These are phyloP conservation scores for Ogataea nakhonphanomensis DNA, from an alignment of 805 yeast species.

Conservation along the genomic window DNA sequence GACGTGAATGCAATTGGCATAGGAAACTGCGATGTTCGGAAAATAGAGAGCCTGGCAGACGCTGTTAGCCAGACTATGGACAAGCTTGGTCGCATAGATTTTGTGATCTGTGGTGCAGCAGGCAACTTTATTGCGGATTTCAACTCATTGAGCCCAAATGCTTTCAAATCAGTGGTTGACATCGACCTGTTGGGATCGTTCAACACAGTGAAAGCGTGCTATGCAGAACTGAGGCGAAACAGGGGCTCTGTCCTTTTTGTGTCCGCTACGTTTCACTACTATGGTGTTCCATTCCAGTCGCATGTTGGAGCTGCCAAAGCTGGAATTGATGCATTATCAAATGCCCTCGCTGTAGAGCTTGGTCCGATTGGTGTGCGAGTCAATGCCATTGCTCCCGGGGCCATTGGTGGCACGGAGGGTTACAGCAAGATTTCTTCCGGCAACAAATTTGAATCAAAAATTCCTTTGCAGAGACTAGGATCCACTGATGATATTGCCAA, in stretches of 20 bases:
- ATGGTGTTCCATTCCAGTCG: slow-evolving; percentile 82
- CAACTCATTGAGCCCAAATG: slow-evolving; percentile 74
- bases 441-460: slow-evolving; percentile 39
- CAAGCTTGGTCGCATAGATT: slow-evolving; percentile 76
- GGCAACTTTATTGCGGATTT: slow-evolving; percentile 87
- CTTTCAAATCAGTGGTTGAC: slow-evolving; percentile 81
- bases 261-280: slow-evolving; percentile 85
- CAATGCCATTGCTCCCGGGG: slow-evolving; percentile 90
- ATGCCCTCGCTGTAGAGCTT: slow-evolving; percentile 82
- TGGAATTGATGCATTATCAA: slow-evolving; percentile 84
- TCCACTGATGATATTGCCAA: slow-evolving; percentile 78
- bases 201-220: slow-evolving; percentile 84
- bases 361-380: slow-evolving; percentile 86
- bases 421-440: slow-evolving; percentile 56
- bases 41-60: slow-evolving; percentile 48
- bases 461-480: slow-evolving; percentile 71
- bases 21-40: slow-evolving; percentile 77
- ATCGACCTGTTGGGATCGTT: slow-evolving; percentile 87
- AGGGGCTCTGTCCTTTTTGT: slow-evolving; percentile 77
- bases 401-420: slow-evolving; percentile 86
- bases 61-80: slow-evolving; percentile 68
- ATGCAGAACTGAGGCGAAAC: slow-evolving; percentile 56
- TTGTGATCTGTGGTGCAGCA: slow-evolving; percentile 92
- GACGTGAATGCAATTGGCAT: slow-evolving; percentile 69
- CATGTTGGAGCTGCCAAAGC: slow-evolving; percentile 97